Percentiles rank a stretch among this genome's conserved stretches.
phyloP scores from a whole-genome alignment of 1,284 basidiomycete species.

The Boletus calvinii region DNA sequence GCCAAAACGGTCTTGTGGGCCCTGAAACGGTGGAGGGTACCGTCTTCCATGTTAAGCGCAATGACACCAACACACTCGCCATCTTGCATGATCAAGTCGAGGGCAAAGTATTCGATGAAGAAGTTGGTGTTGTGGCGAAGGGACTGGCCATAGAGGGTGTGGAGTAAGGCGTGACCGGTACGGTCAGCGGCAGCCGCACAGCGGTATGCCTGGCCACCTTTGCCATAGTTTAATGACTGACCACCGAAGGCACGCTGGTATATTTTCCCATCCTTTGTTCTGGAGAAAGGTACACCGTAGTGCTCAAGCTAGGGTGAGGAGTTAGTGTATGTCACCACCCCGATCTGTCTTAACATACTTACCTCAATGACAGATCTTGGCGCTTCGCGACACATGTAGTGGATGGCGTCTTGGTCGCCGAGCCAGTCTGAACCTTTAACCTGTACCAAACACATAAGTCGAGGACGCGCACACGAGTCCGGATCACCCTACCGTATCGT shows the following conservation, averaged over 20 bases:
- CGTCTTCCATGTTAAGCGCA: slow-evolving; percentile 99
- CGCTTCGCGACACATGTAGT: slow-evolving; percentile 98
- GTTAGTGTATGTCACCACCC: not conserved
- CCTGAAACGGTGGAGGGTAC: slow-evolving; percentile 97
- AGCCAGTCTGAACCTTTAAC: slow-evolving; percentile 99
- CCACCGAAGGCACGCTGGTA: slow-evolving; percentile 99
- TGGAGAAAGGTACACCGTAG: slow-evolving; percentile 98
- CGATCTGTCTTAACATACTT: slow-evolving; percentile 16
- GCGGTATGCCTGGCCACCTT: slow-evolving; percentile 99
- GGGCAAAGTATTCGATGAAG: slow-evolving; percentile 99
- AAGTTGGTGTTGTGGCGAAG: slow-evolving; percentile 99
- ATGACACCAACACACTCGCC: slow-evolving; percentile 99
- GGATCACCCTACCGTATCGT: slow-evolving; percentile 78
- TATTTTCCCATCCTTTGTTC: slow-evolving; percentile 99
- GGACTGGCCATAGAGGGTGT: slow-evolving; percentile 99
- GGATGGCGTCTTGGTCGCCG: slow-evolving; percentile 99
- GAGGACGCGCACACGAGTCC: not conserved
- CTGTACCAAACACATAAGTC: slow-evolving; percentile 39
- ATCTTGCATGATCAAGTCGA: slow-evolving; percentile 98
- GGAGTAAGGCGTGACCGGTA: slow-evolving; percentile 97
- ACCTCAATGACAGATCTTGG: slow-evolving; percentile 93
- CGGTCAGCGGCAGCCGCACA: slow-evolving; percentile 99
- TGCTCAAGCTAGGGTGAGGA: slow-evolving; percentile 82
- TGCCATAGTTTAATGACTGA: slow-evolving; percentile 95
- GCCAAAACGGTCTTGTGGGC: slow-evolving; percentile 98